Base-by-base conservation (phyloP, 2,329 filamentous ascomycete genomes). In the Colletotrichum camelliae region DNA sequence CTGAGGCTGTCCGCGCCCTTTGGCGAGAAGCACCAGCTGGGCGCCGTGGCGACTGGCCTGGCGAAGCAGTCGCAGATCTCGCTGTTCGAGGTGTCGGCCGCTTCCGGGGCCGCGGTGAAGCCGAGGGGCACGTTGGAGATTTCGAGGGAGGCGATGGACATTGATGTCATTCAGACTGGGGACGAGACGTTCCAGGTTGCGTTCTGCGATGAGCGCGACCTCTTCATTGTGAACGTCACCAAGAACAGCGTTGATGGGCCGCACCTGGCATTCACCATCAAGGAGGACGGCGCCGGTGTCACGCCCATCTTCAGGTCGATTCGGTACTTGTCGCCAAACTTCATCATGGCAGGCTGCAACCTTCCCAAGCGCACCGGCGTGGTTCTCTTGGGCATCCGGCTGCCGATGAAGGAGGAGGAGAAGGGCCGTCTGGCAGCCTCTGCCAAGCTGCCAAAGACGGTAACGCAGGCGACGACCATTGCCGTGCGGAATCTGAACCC, bases 1-100 rank as follows among this genome's bases (percentile, higher is more conserved):
- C 81, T 92, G 80, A 88, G 91, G 79, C 81, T 93, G 57, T 89
- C 89, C 48, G 85, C 86, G 74, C 88, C 88, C 70, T 85, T 87
- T 62, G 72, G 75, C 61, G 72, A 72, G 33, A 72, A 55, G 67
- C 84, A 88, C 60, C 90, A 95, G 75, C 88, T 98, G 52, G 96
- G 94, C 75, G 96, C 92, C 15, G 92, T 94, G 76, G 94, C 95
- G 12, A 96, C 95, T 1, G 95, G 94, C 33, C 87, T 98, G 77
- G 93, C 94, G 24, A 92, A 92, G 76, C 88, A 94, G 64, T 91
- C 94, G 15, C 94, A 98, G 85, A 91, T 98, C 76, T 93, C 95
- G 31, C 85, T 98, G 57, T 98, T 98, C 82, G 91, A 94, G 81
- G 91, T 93, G 21, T 91, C 89, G 9, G 87, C 88, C 24, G 86